Evolutionary conservation across 805 yeast genomes (phyloP), one percentile per base, ranked within the genome.

Genomic region (Saccharomycopsis microspora): DNA sequence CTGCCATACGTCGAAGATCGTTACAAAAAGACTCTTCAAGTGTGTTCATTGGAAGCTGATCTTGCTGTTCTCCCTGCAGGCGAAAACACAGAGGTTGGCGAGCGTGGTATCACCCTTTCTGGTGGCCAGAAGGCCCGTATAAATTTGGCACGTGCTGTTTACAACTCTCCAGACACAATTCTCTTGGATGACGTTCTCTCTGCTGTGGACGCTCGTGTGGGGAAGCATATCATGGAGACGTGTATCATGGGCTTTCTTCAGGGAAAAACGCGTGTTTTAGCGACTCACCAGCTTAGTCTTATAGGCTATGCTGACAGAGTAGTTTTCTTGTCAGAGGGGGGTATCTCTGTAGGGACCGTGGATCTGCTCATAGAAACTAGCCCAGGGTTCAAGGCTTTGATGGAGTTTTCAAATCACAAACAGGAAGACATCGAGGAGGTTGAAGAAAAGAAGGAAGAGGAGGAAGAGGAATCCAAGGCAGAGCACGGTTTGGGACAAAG

Each of bases 121-220:
- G 89, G 89, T 32, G 89, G 89, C 33, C 89, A 82, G 58, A 82
- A 81, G 62, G 85, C 87, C 1, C 69, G 89, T 55, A 68, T 82
- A 45, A 71, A 74, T 53, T 64, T 82, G 52, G 89, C 88, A 8
- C 67, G 89, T 57, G 79, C 85, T 3, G 82, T 80, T 3, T 82
- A 82, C 57, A 72, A 76, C 5, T 66, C 75, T 33, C 70, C 69
- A 10, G 82, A 80, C 54, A 77, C 80, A 9, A 66, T 79, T 42
- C 59, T 82, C 46, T 60, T 82, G 47, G 89, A 82, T 58, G 89
- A 82, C 58, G 83, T 82, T 19, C 67, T 82, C 42, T 73, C 81
- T 60, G 88, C 89, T 4, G 88, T 82, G 11, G 88, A 82, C 60
- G 85, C 85, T 35, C 76, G 80, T 54, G 88, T 82, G 42, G 87